Evolutionary conservation across 2,329 filamentous ascomycete genomes (phyloP), one percentile per base, ranked within the genome.

Genomic region (Chrysosporium keratinophilum): DNA sequence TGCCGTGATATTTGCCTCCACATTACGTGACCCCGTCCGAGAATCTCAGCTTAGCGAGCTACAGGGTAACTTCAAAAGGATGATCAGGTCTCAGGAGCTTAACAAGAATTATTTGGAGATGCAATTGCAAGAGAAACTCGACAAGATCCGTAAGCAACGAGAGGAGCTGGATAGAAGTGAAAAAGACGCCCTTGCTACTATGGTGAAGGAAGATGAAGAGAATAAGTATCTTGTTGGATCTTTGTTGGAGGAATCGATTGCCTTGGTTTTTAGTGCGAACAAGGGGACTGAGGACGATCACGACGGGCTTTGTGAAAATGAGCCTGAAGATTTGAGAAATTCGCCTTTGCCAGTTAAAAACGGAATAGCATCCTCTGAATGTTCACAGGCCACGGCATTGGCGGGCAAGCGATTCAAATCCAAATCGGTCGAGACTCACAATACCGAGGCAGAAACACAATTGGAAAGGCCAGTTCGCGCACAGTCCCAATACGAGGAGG

Each of bases 1-100:
- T n/a, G 67, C 63, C 1, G 51, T 64, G 20, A 50, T 54, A 20
- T 58, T 71, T 34, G 62, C 65, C 5, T 39, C 59, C 11, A 52
- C 61, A 6, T 61, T 71, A 1, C 57, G 62, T 6, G 68, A 71
- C 54, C 33, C 40, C 5, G 41, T 14, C n/a, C 34, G 28, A 19
- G 50, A 56, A 19, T 54, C 31, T 17, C 45, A 43, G 15, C 34
- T 56, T 23, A 34, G 33, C 15, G 46, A 60, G 57, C 57, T 63
- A 54, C 62, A 62, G 59, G 57, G 54, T 57, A 57, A 64, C 58
- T 61, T 63, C 54, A 57, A 57, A 57, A 59, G 59, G 56, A 60
- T 17, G 39, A 15, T 39, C 4, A 39, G 11, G 11, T 39, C 35
- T 39, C 35, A 39, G 11, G 35, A 39, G 35, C 35, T 39, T 10